phyloP scores from a whole-genome alignment of 1,284 basidiomycete species.

The Austropuccinia psidii region DNA sequence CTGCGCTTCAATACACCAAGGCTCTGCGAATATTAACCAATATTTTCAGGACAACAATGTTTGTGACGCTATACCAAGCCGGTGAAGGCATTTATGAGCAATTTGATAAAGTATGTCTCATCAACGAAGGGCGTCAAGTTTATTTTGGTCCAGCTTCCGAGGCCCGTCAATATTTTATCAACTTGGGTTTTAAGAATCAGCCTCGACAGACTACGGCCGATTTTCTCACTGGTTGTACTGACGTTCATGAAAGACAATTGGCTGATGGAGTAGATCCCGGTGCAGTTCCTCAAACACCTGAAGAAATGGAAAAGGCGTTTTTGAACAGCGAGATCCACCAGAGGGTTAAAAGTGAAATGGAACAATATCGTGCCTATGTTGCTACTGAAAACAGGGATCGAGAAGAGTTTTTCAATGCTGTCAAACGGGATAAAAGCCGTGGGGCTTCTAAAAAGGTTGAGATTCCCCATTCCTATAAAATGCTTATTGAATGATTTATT shows the following conservation, averaged over 20 bases:
- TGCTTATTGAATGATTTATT: no score
- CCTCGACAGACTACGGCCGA: constrained; percentile 63
- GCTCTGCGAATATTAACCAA: constrained; percentile 55
- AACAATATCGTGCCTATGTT: constrained; percentile 62
- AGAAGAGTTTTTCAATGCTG: constrained; percentile 65
- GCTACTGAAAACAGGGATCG: constrained; percentile 58
- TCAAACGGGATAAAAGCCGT: constrained; percentile 68
- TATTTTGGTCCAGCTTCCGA: constrained; percentile 67
- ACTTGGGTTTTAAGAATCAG: constrained; percentile 57
- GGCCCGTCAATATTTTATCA: constrained; percentile 69
- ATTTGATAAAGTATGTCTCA: constrained; percentile 61
- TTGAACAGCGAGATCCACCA: constrained; percentile 54
- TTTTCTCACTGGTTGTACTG: constrained; percentile 50
- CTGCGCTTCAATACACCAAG: constrained; percentile 57
- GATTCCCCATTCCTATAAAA: no score
- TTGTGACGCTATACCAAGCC: constrained; percentile 53
- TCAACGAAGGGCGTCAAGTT: constrained; percentile 73
- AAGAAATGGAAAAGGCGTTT: constrained; percentile 58
- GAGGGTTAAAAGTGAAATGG: constrained; percentile 55
- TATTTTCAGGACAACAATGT: constrained; percentile 47
- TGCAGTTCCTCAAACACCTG: constrained; percentile 42
- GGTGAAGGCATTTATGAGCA: constrained; percentile 52
- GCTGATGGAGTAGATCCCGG: constrained; percentile 44
- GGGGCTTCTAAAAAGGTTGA: constrained; percentile 57
- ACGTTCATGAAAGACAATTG: constrained; percentile 48